Evolutionary conservation across 768 basidiomycete species (phyloP).

Genomic region (Amanita polypyramis): DNA sequence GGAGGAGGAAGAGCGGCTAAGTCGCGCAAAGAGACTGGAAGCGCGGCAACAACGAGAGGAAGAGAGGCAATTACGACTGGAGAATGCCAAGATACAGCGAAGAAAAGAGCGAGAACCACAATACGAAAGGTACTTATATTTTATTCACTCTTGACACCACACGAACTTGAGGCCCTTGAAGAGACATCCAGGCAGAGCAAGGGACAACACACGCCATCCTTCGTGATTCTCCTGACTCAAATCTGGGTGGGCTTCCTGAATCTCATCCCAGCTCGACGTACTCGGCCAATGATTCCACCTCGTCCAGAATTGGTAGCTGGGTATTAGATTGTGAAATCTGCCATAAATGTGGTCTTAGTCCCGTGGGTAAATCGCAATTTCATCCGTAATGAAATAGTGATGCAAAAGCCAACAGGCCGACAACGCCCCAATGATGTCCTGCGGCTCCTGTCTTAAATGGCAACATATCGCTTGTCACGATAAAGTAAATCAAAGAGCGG

Average conservation of each 20-base stretch:
- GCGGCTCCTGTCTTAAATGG: slow-evolving; percentile 77
- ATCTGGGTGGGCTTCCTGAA: neutral
- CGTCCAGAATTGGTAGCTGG: slow-evolving; percentile 61
- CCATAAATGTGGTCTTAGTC: slow-evolving; percentile 56
- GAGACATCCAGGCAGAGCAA: neutral
- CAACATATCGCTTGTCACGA: slow-evolving; percentile 88
- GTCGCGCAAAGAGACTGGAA: slow-evolving; percentile 50
- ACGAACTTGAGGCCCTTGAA: neutral
- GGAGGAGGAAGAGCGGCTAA: slow-evolving; percentile 60
- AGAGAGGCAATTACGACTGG: slow-evolving; percentile 39
- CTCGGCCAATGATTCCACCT: slow-evolving; percentile 9
- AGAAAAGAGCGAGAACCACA: slow-evolving; percentile 37
- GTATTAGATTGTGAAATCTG: slow-evolving; percentile 87
- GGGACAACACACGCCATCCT: neutral
- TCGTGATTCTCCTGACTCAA: neutral
- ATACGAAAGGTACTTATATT: slow-evolving; percentile 14
- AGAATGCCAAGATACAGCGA: slow-evolving; percentile 49
- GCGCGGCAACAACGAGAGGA: slow-evolving; percentile 49
- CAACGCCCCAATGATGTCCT: slow-evolving; percentile 68
- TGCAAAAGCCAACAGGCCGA: slow-evolving; percentile 49
- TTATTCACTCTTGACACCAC: slow-evolving; percentile 5
- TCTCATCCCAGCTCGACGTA: neutral
- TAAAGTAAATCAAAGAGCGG: slow-evolving; percentile 48
- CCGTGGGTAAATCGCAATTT: slow-evolving; percentile 34
- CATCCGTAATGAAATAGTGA: neutral